Base-by-base conservation (phyloP, 306 rosid genomes). In the Cicer judaicum region DNA sequence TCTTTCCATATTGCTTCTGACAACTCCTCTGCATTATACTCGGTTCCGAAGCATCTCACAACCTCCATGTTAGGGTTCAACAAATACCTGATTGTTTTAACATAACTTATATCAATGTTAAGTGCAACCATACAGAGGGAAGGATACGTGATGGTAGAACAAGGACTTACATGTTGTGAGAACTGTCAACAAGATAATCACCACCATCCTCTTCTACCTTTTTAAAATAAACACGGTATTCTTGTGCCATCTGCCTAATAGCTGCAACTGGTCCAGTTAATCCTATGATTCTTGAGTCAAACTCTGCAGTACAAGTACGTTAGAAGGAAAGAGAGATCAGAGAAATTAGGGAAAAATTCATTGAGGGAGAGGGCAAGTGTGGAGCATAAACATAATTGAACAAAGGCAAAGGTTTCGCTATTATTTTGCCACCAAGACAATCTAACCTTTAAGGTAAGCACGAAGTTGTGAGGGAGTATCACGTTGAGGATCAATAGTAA, bases 401-500 rank as follows among this genome's bases (percentile, higher is more conserved):
- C 44, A 49, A 2, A 49, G 59, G 19, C 61, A 53, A 43, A 64
- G n/a, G 43, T 47, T 61, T 13, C 62, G 76, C 19, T 7, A 69
- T 10, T 55, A 63, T 66, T 47, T 73, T 8, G 70, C 10, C 64
- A 49, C 41, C 14, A n/a, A 19, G 55, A 70, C 59, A 80, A 79
- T 41, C 87, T 75, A 72, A 93, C 98, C 98, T 83, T 86, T 77
- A 60, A 93, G 97, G 83, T 93, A 93, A 54, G 92, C 89, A 63
- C 70, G 48, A 81, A 93, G 93, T 36, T 93, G 98, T 38, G 88
- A 57, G 40, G 93, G 90, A 56, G 85, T 85, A 79, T 93, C 98
- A 8, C 98, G 98, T 64, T 93, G 90, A 49, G 98, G 98, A 87
- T 93, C 98, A 53, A 91, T 80, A 1, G 92, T 85, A 78, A 91